Evolutionary conservation across 164 flowering plant genomes (phyloP).

Genomic region (Amborella trichopoda): DNA sequence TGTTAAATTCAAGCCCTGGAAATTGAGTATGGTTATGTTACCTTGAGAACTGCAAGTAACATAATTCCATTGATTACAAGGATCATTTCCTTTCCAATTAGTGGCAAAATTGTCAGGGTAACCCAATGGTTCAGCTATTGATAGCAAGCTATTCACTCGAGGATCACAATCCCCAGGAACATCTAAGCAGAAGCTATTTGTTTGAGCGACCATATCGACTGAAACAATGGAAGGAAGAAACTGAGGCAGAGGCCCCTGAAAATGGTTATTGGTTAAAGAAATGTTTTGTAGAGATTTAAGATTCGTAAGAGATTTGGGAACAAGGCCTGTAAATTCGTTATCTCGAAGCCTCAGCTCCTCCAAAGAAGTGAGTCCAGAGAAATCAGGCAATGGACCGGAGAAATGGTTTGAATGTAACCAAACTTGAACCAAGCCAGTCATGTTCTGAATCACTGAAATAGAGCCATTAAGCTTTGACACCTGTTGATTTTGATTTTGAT

Average conservation of each 20-base stretch:
- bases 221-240: conserved; percentile 47
- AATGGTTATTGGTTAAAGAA: conserved; percentile 65
- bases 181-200: conserved; percentile 21
- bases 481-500: no score
- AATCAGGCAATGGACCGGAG: conserved; percentile 79
- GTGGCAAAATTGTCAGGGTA: conserved; percentile 56
- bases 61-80: conserved; percentile 58
- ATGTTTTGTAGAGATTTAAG: conserved; percentile 37
- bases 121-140: conserved; percentile 30
- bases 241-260: conserved; percentile 73
- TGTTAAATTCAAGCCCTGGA: conserved; percentile 34
- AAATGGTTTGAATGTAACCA: conserved; percentile 76
- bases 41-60: conserved; percentile 23
- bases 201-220: not conserved
- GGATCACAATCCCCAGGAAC: conserved; percentile 58
- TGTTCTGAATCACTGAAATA: conserved; percentile 56
- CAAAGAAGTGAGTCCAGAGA: conserved; percentile 38
- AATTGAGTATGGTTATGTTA: conserved; percentile 37
- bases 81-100: conserved; percentile 72
- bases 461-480: conserved; percentile 38
- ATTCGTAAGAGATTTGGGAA: conserved; percentile 40
- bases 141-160: conserved; percentile 39
- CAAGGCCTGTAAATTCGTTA: conserved; percentile 72
- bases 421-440: conserved; percentile 55
- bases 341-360: conserved; percentile 54